Percentiles rank a stretch among this genome's conserved stretches.
phyloP scores from a whole-genome alignment of 345 rosid genomes.

The Eutrema yunnanense region DNA sequence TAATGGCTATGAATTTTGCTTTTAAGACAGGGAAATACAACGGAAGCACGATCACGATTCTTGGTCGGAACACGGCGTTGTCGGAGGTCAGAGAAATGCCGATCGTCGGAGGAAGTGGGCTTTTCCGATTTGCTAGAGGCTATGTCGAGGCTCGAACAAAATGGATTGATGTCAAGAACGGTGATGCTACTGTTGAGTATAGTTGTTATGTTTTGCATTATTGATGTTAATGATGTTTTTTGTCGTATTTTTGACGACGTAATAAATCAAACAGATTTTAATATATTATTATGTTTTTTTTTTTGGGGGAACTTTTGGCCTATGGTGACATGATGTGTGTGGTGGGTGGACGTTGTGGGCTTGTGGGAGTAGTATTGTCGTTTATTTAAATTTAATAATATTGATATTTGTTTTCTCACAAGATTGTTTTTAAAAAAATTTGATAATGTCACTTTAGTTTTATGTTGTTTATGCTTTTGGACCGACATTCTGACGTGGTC shows the following conservation, averaged over 20 bases:
- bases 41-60: slow-evolving; percentile 55
- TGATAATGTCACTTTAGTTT: background rate
- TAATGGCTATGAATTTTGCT: slow-evolving; percentile 68
- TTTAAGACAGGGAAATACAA: slow-evolving; percentile 64
- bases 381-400: background rate
- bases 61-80: slow-evolving; percentile 58
- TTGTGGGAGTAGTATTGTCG: background rate
- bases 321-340: background rate
- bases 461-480: background rate
- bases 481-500: background rate
- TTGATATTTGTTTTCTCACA: background rate
- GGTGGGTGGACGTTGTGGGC: background rate
- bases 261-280: background rate
- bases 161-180: slow-evolving; percentile 26
- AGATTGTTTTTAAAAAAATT: no score
- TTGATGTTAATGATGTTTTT: slow-evolving; percentile 14
- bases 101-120: slow-evolving; percentile 68
- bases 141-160: slow-evolving; percentile 54
- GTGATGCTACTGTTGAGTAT: slow-evolving; percentile 50
- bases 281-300: background rate
- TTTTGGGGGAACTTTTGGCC: background rate
- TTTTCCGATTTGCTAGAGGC: slow-evolving; percentile 71
- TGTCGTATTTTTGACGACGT: background rate
- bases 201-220: slow-evolving; percentile 53
- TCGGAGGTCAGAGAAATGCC: slow-evolving; percentile 67